Evolutionary conservation across 352 stramenopile genomes (phyloP).

Genomic region (Globisporangium orthogonon): DNA sequence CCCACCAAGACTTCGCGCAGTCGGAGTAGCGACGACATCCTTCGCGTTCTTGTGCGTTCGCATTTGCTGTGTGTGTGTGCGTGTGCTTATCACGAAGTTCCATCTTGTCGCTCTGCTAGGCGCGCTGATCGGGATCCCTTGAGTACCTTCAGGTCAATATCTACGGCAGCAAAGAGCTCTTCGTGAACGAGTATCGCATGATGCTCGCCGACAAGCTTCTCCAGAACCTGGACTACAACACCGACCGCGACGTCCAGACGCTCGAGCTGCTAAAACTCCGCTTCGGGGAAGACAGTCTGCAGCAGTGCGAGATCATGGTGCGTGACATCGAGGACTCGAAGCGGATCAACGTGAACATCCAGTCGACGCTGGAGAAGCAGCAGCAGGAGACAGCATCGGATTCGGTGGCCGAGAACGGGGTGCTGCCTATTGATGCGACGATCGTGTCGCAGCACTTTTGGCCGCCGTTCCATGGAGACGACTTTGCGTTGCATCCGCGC

Average conservation of each 20-base stretch:
- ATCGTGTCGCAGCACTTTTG: slow-evolving; percentile 98
- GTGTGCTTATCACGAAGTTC: not conserved
- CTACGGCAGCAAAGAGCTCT: slow-evolving; percentile 97
- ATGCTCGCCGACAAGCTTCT: slow-evolving; percentile 97
- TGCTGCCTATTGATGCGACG: slow-evolving; percentile 75
- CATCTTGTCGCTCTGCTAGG: not conserved
- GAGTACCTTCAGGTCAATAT: slow-evolving; percentile 81
- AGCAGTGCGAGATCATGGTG: slow-evolving; percentile 98
- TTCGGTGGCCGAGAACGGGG: not conserved
- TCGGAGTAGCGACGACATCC: slow-evolving; percentile 90
- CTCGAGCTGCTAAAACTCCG: slow-evolving; percentile 96
- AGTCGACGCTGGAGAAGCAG: slow-evolving; percentile 29
- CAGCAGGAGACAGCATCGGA: not conserved
- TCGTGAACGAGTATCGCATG: slow-evolving; percentile 98
- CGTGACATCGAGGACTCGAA: slow-evolving; percentile 97
- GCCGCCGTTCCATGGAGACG: slow-evolving; percentile 92
- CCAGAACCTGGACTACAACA: slow-evolving; percentile 91
- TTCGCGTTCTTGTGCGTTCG: slow-evolving; percentile 88
- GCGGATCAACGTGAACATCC: slow-evolving; percentile 89
- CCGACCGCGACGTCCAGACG: slow-evolving; percentile 92
- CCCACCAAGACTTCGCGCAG: slow-evolving; percentile 76
- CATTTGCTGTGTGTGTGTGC: not conserved
- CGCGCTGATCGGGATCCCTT: not conserved
- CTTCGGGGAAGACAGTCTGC: slow-evolving; percentile 93
- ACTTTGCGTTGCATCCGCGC: slow-evolving; percentile 87